These are phyloP conservation scores for Yamadazyma ubonensis DNA, from an alignment of 805 yeast species.

Conservation along the genomic window DNA sequence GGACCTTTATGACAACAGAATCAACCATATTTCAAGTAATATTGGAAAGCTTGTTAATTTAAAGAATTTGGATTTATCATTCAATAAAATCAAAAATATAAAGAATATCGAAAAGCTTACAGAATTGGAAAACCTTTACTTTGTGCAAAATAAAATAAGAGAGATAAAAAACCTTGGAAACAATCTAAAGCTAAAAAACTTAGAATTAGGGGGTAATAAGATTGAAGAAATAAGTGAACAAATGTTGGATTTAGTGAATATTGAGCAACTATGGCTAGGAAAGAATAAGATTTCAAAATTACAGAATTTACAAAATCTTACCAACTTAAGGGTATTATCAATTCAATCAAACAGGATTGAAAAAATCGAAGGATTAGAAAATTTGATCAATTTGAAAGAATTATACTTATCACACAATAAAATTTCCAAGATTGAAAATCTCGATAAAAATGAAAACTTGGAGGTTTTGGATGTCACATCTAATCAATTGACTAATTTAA, in stretches of 20 bases:
- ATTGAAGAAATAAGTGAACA: constrained; percentile 57
- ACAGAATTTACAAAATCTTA: constrained; percentile 58
- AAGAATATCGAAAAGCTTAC: constrained; percentile 68
- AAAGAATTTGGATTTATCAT: constrained; percentile 73
- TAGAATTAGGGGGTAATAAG: constrained; percentile 91
- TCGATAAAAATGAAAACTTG: constrained; percentile 67
- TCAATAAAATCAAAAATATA: constrained; percentile 84
- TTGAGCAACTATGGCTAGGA: constrained; percentile 89
- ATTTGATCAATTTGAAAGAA: constrained; percentile 72
- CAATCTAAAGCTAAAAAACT: constrained; percentile 55
- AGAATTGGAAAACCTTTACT: constrained; percentile 65
- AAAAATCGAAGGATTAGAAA: constrained; percentile 78
- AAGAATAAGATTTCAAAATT: constrained; percentile 72
- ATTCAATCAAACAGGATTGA: constrained; percentile 84
- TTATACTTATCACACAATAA: constrained; percentile 86
- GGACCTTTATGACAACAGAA: constrained; percentile 89
- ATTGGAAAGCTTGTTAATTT: constrained; percentile 58
- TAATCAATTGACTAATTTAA: constrained; percentile 61
- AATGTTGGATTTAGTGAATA: constrained; percentile 50
- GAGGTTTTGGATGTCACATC: constrained; percentile 79
- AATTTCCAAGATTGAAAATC: constrained; percentile 68
- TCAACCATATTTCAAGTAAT: constrained; percentile 78
- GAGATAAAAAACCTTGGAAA: constrained; percentile 66
- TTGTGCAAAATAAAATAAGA: constrained; percentile 84
- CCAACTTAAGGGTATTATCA: constrained; percentile 70